phyloP scores from a whole-genome alignment of 805 yeast genomes.

The Suhomyces xylopsoci region DNA sequence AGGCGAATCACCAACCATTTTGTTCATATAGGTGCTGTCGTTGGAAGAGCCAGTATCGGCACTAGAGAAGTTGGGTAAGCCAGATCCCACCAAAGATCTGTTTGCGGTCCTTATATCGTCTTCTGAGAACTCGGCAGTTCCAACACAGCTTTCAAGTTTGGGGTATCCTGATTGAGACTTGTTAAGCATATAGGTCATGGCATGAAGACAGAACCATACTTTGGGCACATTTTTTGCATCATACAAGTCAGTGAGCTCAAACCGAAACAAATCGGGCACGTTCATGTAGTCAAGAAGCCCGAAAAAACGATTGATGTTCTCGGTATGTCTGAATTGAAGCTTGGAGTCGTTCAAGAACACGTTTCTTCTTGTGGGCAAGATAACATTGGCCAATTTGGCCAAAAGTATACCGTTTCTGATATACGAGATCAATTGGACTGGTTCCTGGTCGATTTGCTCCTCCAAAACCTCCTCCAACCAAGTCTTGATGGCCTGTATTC shows the following conservation, averaged over 20 bases:
- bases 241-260: constrained; percentile 89
- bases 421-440: constrained; percentile 58
- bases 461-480: constrained; percentile 70
- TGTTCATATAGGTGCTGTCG: constrained; percentile 16
- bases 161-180: constrained; percentile 54
- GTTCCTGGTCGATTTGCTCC: constrained; percentile 53
- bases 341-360: constrained; percentile 52
- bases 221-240: constrained; percentile 91
- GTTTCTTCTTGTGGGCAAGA: constrained; percentile 62
- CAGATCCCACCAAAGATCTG: constrained; percentile 61
- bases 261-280: constrained; percentile 83
- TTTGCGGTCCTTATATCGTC: constrained; percentile 70
- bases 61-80: constrained; percentile 70
- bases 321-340: constrained; percentile 86
- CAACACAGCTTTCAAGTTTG: constrained; percentile 58
- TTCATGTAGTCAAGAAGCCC: constrained; percentile 62
- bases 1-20: constrained; percentile 11
- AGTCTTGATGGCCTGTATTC: constrained; percentile 74
- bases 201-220: constrained; percentile 91
- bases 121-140: constrained; percentile 58
- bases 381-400: constrained; percentile 71
- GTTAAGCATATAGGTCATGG: constrained; percentile 71
- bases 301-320: constrained; percentile 84
- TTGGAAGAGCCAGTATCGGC: constrained; percentile 26
- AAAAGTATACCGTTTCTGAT: constrained; percentile 81